These are phyloP conservation scores for Curvularia verruculosa DNA, from an alignment of 2,329 filamentous ascomycete genomes.

Conservation along the genomic window DNA sequence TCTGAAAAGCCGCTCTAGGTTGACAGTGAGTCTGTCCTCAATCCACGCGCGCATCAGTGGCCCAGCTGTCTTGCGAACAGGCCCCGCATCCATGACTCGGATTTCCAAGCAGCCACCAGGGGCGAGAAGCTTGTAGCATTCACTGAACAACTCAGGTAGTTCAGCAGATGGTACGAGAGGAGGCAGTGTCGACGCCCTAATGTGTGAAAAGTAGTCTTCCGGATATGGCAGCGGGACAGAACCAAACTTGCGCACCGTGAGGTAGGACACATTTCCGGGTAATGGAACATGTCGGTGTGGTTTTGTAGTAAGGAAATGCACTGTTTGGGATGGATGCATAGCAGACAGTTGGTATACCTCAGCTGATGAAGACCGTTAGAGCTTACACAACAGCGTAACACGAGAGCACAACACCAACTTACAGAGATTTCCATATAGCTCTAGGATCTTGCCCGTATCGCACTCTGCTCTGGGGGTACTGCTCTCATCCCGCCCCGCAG, in stretches of 20 bases:
- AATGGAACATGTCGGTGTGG: constrained; percentile 43
- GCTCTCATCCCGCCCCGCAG: constrained; percentile 30
- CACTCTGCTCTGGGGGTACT: constrained; percentile 32
- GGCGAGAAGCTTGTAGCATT: constrained; percentile 63
- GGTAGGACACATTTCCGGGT: constrained; percentile 38
- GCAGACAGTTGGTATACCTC: constrained; percentile 55
- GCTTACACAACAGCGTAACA: constrained; percentile 26
- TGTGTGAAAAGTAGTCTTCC: constrained; percentile 43
- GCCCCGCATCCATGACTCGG: constrained; percentile 67
- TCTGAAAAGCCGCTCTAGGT: constrained; percentile 64
- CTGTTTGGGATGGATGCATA: constrained; percentile 47
- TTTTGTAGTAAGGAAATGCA: constrained; percentile 47
- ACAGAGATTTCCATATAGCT: constrained; percentile 51
- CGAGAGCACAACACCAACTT: constrained; percentile 30
- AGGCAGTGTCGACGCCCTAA: constrained; percentile 58
- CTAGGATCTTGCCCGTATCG: constrained; percentile 45
- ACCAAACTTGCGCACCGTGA: constrained; percentile 43
- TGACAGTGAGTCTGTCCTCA: constrained; percentile 64
- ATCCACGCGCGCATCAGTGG: constrained; percentile 66
- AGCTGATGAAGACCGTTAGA: constrained; percentile 42
- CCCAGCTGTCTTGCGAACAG: constrained; percentile 62
- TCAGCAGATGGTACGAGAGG: constrained; percentile 63
- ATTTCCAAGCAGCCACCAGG: constrained; percentile 64
- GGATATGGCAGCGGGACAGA: constrained; percentile 59
- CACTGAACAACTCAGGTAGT: constrained; percentile 62